Evolutionary conservation across 2,329 filamentous ascomycete genomes (phyloP), one percentile per base, ranked within the genome.

Genomic region (Celoporthe dispersa): DNA sequence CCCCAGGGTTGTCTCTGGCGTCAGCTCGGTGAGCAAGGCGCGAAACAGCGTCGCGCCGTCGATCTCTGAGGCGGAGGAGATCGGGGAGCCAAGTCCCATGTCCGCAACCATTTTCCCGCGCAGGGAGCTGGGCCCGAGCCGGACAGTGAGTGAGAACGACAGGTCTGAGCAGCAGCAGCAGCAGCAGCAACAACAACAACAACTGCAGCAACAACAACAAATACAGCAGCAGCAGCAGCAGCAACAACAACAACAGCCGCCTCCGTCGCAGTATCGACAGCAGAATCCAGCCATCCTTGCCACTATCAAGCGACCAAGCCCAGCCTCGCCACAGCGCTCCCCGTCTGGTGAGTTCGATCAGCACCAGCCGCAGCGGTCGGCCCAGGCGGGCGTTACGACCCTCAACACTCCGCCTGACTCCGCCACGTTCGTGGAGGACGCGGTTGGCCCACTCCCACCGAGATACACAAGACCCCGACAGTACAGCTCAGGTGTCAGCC

Each of bases 341-440:
- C 74, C 77, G 33, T 44, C 70, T 2, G 71, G 71, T 8, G 64
- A 64, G 19, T 22, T 53, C 35, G 66, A 69, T 31, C 66, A 71
- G 37, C 53, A 39, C 9, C 6, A 70, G 69, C 62, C 19, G 37
- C 64, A 68, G 53, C 64, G 61, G 39, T 44, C 57, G 67, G 74
- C 78, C 4, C 68, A 72, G 12, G 79, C 80, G 3, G 84, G 81
- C 51, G 76, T 80, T 7, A 78, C 79, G 14, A 76, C 80, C n/a
- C 44, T 81, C 12, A 78, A 75, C 33, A 76, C 76, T 19, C 73
- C 77, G 0, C 75, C 77, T 16, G 76, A 77, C 6, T 73, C 78
- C 2, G 78, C 76, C 2, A 75, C 75, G 0, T 79, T 78, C 44
- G 76, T 78, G 64, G 77, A 80, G 28, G 81, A 82, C 12, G 78